A percentile compares a stretch with the other conserved stretches of the same genome.
These are phyloP conservation scores for Rhodofomes roseus DNA, from an alignment of 1,284 basidiomycete genomes.

Conservation along the genomic window DNA sequence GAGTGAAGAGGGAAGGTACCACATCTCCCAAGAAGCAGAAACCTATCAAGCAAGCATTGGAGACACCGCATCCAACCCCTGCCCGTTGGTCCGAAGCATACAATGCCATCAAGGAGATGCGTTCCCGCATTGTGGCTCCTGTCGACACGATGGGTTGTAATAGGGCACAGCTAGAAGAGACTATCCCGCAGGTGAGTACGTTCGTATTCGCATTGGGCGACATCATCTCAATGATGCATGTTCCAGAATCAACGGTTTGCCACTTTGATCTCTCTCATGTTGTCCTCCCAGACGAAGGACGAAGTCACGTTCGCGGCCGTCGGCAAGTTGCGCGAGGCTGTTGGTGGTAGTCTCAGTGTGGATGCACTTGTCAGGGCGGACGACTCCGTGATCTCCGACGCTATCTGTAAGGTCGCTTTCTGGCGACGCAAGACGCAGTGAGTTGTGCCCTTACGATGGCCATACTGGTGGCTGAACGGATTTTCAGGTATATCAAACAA, in stretches of 20 bases:
- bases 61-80: constrained; percentile 73
- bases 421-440: constrained; percentile 86
- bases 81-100: constrained; percentile 74
- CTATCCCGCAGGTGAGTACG: constrained; percentile 61
- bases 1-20: neutral
- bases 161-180: constrained; percentile 57
- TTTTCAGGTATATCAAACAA: constrained; percentile 65
- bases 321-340: constrained; percentile 62
- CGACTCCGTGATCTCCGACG: constrained; percentile 58
- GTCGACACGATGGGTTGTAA: constrained; percentile 93
- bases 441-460: constrained; percentile 17
- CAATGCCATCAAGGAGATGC: constrained; percentile 75
- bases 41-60: constrained; percentile 52
- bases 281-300: constrained; percentile 95
- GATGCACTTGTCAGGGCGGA: constrained; percentile 67
- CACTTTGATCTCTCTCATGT: constrained; percentile 90
- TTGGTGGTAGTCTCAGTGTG: constrained; percentile 79
- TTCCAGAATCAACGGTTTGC: constrained; percentile 74
- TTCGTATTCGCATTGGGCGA: neutral
- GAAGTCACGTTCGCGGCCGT: constrained; percentile 87
- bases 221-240: neutral
- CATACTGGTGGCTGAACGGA: neutral
- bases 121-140: constrained; percentile 69
- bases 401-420: constrained; percentile 90
- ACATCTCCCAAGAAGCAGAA: constrained; percentile 41